A percentile compares a stretch with the other conserved stretches of the same genome.
phyloP scores from a whole-genome alignment of 768 basidiomycete genomes.

The Lactifluus volemus region DNA sequence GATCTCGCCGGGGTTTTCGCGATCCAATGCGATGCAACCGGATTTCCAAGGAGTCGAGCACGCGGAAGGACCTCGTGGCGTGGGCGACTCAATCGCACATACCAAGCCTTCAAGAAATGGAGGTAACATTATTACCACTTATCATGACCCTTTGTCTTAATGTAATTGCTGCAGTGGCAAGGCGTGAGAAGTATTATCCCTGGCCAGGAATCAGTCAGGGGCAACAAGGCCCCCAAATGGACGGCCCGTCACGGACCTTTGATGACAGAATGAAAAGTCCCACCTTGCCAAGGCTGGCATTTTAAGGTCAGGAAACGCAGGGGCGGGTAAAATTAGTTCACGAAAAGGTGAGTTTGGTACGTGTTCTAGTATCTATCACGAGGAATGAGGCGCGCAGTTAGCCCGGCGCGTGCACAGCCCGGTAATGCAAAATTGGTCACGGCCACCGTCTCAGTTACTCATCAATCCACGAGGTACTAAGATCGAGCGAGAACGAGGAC shows the following conservation, averaged over 20 bases:
- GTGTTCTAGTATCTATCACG: background rate
- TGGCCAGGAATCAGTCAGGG: slow-evolving; percentile 3
- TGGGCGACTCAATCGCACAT: background rate
- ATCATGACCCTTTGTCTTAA: background rate
- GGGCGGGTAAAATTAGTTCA: background rate
- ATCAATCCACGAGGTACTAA: slow-evolving; percentile 17
- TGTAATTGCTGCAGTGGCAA: background rate
- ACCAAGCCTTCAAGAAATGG: background rate
- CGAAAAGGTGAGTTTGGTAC: background rate
- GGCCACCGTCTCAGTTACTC: slow-evolving; percentile 10
- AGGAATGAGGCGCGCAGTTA: background rate
- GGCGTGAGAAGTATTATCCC: background rate
- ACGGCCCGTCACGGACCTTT: slow-evolving; percentile 11
- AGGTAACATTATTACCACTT: background rate
- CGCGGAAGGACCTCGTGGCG: background rate
- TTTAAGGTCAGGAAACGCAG: background rate
- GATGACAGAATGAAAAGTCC: background rate
- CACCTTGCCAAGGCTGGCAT: background rate
- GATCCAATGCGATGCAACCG: background rate
- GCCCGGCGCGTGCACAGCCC: background rate
- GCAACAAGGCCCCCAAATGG: background rate
- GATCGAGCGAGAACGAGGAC: slow-evolving; percentile 12
- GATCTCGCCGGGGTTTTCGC: slow-evolving; percentile 3
- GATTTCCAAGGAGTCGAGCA: background rate
- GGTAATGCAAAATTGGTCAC: slow-evolving; percentile 3